Evolutionary conservation across 371 early-diverging fungal species (phyloP), one percentile per base, ranked within the genome.

Genomic region (Mortierella sp.): DNA sequence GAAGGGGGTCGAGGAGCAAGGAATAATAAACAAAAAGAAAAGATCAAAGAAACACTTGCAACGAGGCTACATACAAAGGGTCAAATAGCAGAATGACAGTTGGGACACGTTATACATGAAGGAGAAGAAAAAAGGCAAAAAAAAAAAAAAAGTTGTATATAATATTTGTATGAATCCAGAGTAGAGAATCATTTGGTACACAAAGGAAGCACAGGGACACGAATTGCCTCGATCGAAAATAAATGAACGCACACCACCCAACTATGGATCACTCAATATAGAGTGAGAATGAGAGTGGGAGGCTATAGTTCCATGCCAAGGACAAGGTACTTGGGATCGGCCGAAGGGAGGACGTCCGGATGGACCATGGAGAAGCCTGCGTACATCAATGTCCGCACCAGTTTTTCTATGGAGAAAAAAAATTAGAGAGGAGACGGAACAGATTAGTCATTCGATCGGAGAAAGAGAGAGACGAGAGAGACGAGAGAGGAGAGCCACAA

Each of bases 311-410:
- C 73, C 57, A 79, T 79, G 29, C 80, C 80, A 11, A 79, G 61
- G 7, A 73, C 70, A 29, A 73, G 46, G 57, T 73, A 79, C 58
- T 79, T 79, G 53, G 73, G 70, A 52, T 72, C 80, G 9, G 74
- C 80, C 21, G 70, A 52, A 4, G 62, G 37, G n/a, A 73, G 53
- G 47, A 73, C 68, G 29, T 66, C 60, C 18, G 73, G 73, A 21
- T 69, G 67, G 1, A 79, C 80, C 62, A 79, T 37, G 52, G 72
- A 66, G 28, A 79, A 79, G 7, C 70, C 70, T 4, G 74, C 80
- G 50, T 79, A 79, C 80, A 79, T 70, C 70, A 79, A 45, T 1
- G 80, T 63, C 43, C 73, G 73, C 23, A 70, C 73, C 16, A 79
- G 67, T 16, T 68, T 60, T 25, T 70, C 68, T 67, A 52, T 29